Percentiles rank a stretch among this genome's conserved stretches.
Evolutionary conservation across 2,329 filamentous ascomycete genomes (phyloP).

Genomic region (Colletotrichum lindemuthianum): DNA sequence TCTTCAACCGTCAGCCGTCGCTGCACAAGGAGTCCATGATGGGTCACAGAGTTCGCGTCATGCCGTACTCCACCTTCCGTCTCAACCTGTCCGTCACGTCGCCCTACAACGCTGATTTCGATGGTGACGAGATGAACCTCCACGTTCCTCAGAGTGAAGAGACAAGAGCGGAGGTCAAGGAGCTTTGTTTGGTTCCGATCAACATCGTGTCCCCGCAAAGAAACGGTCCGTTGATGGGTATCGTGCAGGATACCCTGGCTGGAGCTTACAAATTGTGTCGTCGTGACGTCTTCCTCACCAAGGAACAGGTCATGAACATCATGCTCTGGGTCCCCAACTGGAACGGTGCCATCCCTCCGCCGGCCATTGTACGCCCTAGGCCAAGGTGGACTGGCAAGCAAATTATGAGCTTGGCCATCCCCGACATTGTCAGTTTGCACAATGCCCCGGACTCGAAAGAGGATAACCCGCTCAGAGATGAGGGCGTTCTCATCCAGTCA

Average conservation of each 20-base stretch:
- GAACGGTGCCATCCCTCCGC: constrained; percentile 93
- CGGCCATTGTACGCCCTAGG: constrained; percentile 91
- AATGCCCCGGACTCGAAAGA: constrained; percentile 69
- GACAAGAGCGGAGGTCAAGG: constrained; percentile 91
- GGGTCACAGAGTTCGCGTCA: constrained; percentile 96
- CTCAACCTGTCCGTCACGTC: constrained; percentile 97
- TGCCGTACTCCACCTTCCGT: constrained; percentile 99
- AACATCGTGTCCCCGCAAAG: constrained; percentile 98
- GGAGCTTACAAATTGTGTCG: constrained; percentile 97
- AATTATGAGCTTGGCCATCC: constrained; percentile 92
- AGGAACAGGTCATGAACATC: constrained; percentile 94
- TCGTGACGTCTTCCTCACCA: constrained; percentile 88
- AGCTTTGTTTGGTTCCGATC: constrained; percentile 96
- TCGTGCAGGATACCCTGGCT: constrained; percentile 96
- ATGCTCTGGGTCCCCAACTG: constrained; percentile 98
- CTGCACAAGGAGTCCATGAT: constrained; percentile 99
- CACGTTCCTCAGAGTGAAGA: constrained; percentile 99
- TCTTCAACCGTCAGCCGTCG: constrained; percentile 99
- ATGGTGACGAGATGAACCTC: constrained; percentile 99
- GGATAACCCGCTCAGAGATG: constrained; percentile 75
- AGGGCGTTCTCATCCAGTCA: constrained; percentile 83
- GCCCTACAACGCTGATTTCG: constrained; percentile 99
- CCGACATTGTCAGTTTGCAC: constrained; percentile 83
- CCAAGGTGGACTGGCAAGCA: constrained; percentile 99
- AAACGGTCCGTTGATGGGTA: constrained; percentile 98